A percentile compares a stretch with the other conserved stretches of the same genome.
These are phyloP conservation scores for Trichoderma semiorbis DNA, from an alignment of 2,329 filamentous ascomycete species.

Conservation along the genomic window DNA sequence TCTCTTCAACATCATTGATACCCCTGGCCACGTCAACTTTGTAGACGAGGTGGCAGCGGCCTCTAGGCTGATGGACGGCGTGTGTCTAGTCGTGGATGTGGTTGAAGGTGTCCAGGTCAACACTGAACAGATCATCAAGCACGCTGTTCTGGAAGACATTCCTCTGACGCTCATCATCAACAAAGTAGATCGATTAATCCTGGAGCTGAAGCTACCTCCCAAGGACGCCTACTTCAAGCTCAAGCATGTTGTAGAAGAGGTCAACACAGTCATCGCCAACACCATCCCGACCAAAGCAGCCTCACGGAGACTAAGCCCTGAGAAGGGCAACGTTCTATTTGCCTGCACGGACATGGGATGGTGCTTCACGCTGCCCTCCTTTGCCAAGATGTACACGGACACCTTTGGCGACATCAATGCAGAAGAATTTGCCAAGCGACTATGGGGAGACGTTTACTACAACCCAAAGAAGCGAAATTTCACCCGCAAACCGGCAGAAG, in stretches of 20 bases:
- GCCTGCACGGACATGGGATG: conserved; percentile 90
- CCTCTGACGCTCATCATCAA: conserved; percentile 90
- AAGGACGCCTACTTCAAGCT: conserved; percentile 98
- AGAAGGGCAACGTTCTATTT: conserved; percentile 98
- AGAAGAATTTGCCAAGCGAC: conserved; percentile 74
- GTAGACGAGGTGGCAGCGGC: conserved; percentile 93
- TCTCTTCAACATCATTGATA: conserved; percentile 91
- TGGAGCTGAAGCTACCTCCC: conserved; percentile 91
- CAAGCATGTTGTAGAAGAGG: conserved; percentile 97
- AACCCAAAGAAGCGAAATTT: conserved; percentile 89
- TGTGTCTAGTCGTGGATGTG: conserved; percentile 91
- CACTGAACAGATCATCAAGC: conserved; percentile 95
- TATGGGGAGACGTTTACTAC: conserved; percentile 98
- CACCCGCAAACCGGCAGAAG: conserved; percentile 80
- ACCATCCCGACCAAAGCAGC: conserved; percentile 78
- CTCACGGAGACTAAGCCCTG: conserved; percentile 78
- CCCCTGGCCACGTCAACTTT: conserved; percentile 96
- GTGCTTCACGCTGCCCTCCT: conserved; percentile 93
- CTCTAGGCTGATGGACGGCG: conserved; percentile 81
- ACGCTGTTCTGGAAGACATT: conserved; percentile 85
- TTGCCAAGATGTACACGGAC: conserved; percentile 94
- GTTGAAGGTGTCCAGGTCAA: conserved; percentile 99
- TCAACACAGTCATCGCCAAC: conserved; percentile 92
- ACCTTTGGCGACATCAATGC: conserved; percentile 78
- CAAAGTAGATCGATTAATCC: conserved; percentile 92